A percentile compares a stretch with the other conserved stretches of the same genome.
phyloP scores from a whole-genome alignment of 352 stramenopile genomes.

The Peronospora destructor region DNA sequence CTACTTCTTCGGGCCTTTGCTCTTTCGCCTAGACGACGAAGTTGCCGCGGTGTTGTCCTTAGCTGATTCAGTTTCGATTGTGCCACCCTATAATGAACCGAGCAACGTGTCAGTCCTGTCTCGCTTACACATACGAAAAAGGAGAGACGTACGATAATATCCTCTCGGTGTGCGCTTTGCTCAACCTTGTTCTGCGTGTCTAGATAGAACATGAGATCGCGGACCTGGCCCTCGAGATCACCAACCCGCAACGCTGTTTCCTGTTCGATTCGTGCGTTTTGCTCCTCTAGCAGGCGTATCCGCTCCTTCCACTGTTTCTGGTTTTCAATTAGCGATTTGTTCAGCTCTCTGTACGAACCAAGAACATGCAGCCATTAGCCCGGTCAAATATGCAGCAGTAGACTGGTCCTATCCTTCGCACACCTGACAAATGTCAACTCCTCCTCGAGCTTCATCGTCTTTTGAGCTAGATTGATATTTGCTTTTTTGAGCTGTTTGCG shows the following conservation, averaged over 20 bases:
- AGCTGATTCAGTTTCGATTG: conserved; percentile 58
- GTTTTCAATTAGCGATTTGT: conserved; percentile 85
- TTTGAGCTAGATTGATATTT: conserved; percentile 54
- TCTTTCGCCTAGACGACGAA: conserved; percentile 21
- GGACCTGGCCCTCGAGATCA: conserved; percentile 78
- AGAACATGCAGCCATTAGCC: conserved; percentile 6
- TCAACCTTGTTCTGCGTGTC: conserved; percentile 85
- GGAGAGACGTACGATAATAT: conserved; percentile 58
- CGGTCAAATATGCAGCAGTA: background rate
- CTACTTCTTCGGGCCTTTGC: conserved; percentile 24
- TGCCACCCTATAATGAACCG: conserved; percentile 41
- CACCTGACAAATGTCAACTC: conserved; percentile 78
- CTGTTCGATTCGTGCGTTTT: conserved; percentile 48
- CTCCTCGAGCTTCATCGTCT: conserved; percentile 73
- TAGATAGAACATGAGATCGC: conserved; percentile 87
- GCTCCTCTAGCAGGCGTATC: conserved; percentile 57
- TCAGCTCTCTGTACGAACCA: conserved; percentile 51
- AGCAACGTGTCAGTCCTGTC: conserved; percentile 4
- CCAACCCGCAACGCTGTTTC: conserved; percentile 57
- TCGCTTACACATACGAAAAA: background rate
- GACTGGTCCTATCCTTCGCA: background rate
- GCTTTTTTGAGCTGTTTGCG: conserved; percentile 76
- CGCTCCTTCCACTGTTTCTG: conserved; percentile 86
- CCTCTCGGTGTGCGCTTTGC: conserved; percentile 64
- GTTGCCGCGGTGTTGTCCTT: conserved; percentile 11